phyloP scores from a whole-genome alignment of 495 filamentous ascomycete genomes.

The Trichoderma asperelloides region DNA sequence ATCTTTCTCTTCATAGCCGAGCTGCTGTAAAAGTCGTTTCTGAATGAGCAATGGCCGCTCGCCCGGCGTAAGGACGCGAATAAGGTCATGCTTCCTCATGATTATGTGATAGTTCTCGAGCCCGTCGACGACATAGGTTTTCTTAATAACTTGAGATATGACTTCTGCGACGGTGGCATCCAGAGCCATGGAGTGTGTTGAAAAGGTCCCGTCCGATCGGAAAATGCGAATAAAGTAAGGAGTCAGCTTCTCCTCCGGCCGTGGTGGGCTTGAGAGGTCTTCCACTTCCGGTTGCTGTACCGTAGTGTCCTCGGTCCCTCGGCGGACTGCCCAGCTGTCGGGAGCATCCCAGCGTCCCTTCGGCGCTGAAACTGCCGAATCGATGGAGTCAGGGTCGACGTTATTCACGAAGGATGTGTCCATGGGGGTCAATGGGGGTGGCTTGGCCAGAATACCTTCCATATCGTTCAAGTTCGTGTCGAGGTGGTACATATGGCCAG shows the following conservation, averaged over 20 bases:
- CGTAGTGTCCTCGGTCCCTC: conserved; percentile 48
- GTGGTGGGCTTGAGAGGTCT: conserved; percentile 50
- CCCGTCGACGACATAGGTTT: conserved; percentile 83
- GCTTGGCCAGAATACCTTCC: conserved; percentile 69
- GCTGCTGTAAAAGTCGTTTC: conserved; percentile 83
- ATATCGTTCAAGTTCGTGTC: conserved; percentile 79
- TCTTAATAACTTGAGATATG: conserved; percentile 73
- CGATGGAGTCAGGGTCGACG: conserved; percentile 41
- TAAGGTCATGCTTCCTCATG: conserved; percentile 85
- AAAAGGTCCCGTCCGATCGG: conserved; percentile 85
- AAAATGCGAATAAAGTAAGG: conserved; percentile 95
- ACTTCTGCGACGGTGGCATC: conserved; percentile 80
- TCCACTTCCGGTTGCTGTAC: conserved; percentile 43
- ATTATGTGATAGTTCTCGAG: conserved; percentile 92
- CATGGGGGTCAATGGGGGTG: conserved; percentile 53
- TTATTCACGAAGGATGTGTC: conserved; percentile 47
- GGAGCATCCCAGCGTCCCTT: conserved; percentile 71
- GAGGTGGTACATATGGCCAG: conserved; percentile 50
- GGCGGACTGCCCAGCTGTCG: conserved; percentile 86
- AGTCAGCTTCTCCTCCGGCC: conserved; percentile 53
- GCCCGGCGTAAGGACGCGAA: conserved; percentile 62
- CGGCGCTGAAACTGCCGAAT: conserved; percentile 24
- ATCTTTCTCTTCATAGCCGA: conserved; percentile 83
- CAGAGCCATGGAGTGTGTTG: conserved; percentile 71
- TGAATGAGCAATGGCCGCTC: conserved; percentile 89